Conservation (phyloP, 2,329 filamentous ascomycete genomes). For the Aspergillus oerlinghausenensis region DNA sequence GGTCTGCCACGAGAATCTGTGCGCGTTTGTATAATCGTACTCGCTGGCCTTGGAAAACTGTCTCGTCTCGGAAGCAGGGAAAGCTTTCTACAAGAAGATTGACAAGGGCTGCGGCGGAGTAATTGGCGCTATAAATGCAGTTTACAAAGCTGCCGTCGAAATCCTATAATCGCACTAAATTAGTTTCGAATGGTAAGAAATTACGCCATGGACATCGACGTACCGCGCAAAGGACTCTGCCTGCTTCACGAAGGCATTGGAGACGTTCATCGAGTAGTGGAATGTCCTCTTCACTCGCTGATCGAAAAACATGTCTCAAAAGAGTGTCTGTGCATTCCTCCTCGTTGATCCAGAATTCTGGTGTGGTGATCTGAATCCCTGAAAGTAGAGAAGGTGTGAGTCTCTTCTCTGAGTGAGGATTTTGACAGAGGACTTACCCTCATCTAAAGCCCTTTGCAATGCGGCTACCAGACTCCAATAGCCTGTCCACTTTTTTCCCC, state of each 20-base stretch:
- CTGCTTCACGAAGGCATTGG: slow-evolving; percentile 75
- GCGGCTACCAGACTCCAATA: slow-evolving; percentile 93
- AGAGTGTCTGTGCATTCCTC: slow-evolving; percentile 70
- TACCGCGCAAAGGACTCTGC: slow-evolving; percentile 72
- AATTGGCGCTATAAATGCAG: slow-evolving; percentile 67
- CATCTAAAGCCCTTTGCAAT: slow-evolving; percentile 80
- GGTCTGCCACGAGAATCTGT: slow-evolving; percentile 90
- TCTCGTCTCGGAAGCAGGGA: slow-evolving; percentile 78
- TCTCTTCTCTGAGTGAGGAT: slow-evolving; percentile 6
- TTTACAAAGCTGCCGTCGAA: slow-evolving; percentile 71
- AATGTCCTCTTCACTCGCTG: slow-evolving; percentile 79
- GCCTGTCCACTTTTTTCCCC: slow-evolving; percentile 78
- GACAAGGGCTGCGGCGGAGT: slow-evolving; percentile 78
- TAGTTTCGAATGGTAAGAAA: neutral
- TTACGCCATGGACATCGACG: slow-evolving; percentile 10
- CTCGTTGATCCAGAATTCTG: slow-evolving; percentile 78
- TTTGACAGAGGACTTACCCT: slow-evolving; percentile 52
- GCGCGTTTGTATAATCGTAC: slow-evolving; percentile 89
- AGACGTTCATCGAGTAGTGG: slow-evolving; percentile 77
- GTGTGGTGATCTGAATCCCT: slow-evolving; percentile 84
- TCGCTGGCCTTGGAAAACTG: slow-evolving; percentile 65
- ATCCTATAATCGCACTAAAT: slow-evolving; percentile 46
- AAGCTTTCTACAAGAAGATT: slow-evolving; percentile 82
- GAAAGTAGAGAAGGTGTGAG: slow-evolving; percentile 3
- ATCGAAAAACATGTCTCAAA: slow-evolving; percentile 75